Evolutionary conservation across 768 basidiomycete species (phyloP), one percentile per base, ranked within the genome.

Genomic region (Boletus patriciae): DNA sequence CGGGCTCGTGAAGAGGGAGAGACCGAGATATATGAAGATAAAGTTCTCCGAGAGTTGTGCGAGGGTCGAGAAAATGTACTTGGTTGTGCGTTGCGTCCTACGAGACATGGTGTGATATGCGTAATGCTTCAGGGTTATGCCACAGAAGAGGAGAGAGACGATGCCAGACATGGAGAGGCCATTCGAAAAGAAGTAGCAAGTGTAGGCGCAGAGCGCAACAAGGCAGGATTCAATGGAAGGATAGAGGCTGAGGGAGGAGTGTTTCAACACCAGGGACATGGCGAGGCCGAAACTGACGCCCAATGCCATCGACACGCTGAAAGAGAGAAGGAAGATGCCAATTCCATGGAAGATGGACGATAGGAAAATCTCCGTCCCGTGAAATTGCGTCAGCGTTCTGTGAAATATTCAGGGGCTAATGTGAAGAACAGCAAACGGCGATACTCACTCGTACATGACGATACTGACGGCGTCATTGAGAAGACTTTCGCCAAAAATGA

Each of bases 41-140:
- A 98, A 99, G 71, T 98, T 98, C 76, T 99, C 97, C 27, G 92
- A 92, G 29, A 99, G 83, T 67, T 94, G 90, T 0, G 97, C 94
- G 48, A 98, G 87, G 0, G 90, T 92, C 10, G 88, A 86, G 75
- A 98, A 99, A 57, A 98, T 92, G 78, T 95, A 97, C 73, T 96
- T 95, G 29, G 88, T 92, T 13, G 94, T 89, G 44, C 91, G 84
- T 69, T 98, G 97, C 0, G 97, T 98, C 51, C 92, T 84, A 27
- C 84, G 85, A 11, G 94, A 96, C 97, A 99, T 99, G 50, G 94
- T 98, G 76, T 98, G 97, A 70, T 97, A 98, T n/a, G 96, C 97
- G 68, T 99, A 98, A 70, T 99, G 97, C 74, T 99, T 99, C 64
- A 99, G 82, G 4, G 97, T 99, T 70, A 99, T 97, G 57, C 97